A percentile compares a stretch with the other conserved stretches of the same genome.
Evolutionary conservation across 495 filamentous ascomycete species (phyloP).

Genomic region (Aspergillus egyptiacus): DNA sequence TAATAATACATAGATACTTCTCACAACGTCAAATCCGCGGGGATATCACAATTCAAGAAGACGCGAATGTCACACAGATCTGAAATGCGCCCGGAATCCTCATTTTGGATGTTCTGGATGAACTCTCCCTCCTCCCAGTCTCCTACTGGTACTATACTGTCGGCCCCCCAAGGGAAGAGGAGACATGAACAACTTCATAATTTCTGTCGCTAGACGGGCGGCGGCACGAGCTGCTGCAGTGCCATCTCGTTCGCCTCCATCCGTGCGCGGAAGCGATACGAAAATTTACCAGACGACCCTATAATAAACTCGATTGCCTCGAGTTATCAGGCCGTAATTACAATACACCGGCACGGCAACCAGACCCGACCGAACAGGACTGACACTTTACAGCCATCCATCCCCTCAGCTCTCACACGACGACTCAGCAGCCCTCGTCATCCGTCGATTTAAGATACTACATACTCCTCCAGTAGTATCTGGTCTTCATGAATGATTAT

Average conservation of each 20-base stretch:
- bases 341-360: conserved; percentile 14
- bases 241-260: background rate
- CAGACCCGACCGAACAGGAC: conserved; percentile 3
- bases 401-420: background rate
- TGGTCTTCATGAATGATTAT: too few species aligned
- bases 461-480: too few species aligned
- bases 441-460: background rate
- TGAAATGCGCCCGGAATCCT: background rate
- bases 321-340: conserved; percentile 7
- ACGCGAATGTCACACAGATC: conserved; percentile 20
- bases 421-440: background rate
- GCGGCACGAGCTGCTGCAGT: conserved; percentile 13
- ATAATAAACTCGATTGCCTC: background rate
- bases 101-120: background rate
- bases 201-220: too few species aligned
- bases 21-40: too few species aligned
- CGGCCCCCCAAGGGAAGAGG: conserved; percentile 11
- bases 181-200: too few species aligned
- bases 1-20: too few species aligned
- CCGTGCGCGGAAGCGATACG: background rate
- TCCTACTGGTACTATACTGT: too few species aligned
- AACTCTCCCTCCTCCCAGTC: background rate
- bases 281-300: background rate
- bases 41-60: too few species aligned
- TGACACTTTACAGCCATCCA: too few species aligned